These are phyloP conservation scores for Ceratobasidium sp. DNA, from an alignment of 1,284 basidiomycete genomes.

Conservation along the genomic window DNA sequence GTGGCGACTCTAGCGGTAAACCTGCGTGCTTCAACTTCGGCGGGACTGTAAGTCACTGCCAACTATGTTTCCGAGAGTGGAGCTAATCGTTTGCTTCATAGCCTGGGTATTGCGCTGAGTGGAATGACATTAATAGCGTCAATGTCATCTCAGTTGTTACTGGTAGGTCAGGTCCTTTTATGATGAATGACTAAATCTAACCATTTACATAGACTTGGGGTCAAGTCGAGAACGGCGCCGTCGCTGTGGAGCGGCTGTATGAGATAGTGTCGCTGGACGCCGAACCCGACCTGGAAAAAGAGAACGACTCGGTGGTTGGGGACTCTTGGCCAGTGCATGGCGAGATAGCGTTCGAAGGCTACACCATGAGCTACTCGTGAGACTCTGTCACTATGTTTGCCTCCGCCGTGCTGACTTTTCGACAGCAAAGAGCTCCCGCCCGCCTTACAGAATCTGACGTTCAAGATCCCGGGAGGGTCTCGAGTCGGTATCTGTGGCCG, in stretches of 20 bases:
- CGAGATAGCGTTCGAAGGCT: background rate
- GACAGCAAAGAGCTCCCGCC: background rate
- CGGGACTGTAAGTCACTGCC: background rate
- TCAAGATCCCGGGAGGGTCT: background rate
- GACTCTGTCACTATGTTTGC: background rate
- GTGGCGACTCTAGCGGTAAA: background rate
- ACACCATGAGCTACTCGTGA: constrained; percentile 15
- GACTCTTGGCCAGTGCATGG: background rate
- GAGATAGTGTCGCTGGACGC: background rate
- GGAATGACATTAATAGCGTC: background rate
- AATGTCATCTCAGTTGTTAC: background rate
- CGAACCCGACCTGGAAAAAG: background rate
- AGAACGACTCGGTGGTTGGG: background rate
- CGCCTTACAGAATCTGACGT: background rate
- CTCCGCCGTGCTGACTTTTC: background rate
- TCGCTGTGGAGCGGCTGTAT: constrained; percentile 13
- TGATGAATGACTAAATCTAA: background rate
- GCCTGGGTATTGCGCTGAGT: constrained; percentile 19
- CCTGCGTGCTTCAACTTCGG: background rate
- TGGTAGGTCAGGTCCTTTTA: background rate
- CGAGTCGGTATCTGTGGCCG: constrained; percentile 17
- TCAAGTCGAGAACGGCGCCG: background rate
- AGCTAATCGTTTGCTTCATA: background rate
- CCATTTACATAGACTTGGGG: background rate
- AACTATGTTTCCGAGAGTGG: background rate